phyloP scores from a whole-genome alignment of 176 grass and related monocot species.

The Aegilops tauschii region DNA sequence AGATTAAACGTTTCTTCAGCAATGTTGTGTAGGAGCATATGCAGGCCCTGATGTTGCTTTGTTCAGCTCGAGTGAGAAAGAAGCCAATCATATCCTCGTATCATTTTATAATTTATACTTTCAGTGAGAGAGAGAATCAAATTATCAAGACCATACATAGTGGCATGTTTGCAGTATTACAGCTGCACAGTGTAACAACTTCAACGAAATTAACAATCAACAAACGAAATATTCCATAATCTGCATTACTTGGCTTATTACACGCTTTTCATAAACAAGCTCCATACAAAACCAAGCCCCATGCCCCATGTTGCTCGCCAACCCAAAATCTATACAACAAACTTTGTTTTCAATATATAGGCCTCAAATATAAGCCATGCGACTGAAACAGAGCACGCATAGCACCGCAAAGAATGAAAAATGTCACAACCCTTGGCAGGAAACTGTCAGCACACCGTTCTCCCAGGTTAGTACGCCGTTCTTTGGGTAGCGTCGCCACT shows the following conservation, averaged over 20 bases:
- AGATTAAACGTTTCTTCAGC: background rate
- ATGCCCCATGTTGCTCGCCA: slow-evolving; percentile 15
- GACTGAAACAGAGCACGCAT: background rate
- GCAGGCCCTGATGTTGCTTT: background rate
- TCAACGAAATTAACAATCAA: background rate
- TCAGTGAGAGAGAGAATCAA: background rate
- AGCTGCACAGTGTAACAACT: background rate
- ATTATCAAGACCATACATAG: background rate
- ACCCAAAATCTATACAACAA: slow-evolving; percentile 49
- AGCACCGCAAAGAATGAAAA: slow-evolving; percentile 14
- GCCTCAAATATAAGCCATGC: slow-evolving; percentile 36
- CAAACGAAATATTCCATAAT: slow-evolving; percentile 10
- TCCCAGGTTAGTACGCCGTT: slow-evolving; percentile 12
- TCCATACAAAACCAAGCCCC: slow-evolving; percentile 35
- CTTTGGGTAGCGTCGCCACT: background rate
- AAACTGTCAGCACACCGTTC: slow-evolving; percentile 27
- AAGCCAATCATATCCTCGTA: background rate
- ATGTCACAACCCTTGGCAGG: background rate
- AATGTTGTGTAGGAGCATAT: background rate
- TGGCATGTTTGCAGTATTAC: background rate
- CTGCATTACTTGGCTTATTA: slow-evolving; percentile 42
- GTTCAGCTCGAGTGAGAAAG: background rate
- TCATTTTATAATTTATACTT: background rate
- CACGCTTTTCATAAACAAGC: slow-evolving; percentile 23
- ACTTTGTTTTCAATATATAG: slow-evolving; percentile 22